Evolutionary conservation across 345 rosid species (phyloP), one percentile per base, ranked within the genome.

Genomic region (Populus deltoides): DNA sequence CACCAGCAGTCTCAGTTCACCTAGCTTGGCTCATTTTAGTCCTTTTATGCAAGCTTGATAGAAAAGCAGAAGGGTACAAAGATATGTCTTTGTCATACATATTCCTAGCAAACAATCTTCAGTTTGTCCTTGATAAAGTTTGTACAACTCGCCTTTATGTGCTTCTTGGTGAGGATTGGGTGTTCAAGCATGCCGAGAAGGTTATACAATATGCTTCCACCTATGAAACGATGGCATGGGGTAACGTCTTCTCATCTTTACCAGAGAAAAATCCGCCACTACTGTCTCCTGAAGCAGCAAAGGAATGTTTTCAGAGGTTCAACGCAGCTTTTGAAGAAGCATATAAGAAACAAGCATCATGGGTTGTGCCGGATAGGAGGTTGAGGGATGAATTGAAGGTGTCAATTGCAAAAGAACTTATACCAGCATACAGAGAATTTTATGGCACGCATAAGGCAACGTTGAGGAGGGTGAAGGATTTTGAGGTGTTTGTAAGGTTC

Each of bases 401-500:
- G 31, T 77, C 81, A 29, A 74, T 81, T n/a, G 68, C 70, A 11
- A 27, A 17, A 38, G 78, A 81, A 36, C 75, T 81, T 11, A 39
- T 77, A n/a, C 68, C 84, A 17, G 72, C 61, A 3, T 81, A 81
- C 35, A 73, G 68, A n/a, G 81, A 77, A 12, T 77, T 81, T 62
- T 77, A 41, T 16, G 62, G 69, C 9, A 63, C 12, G 24, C 41
- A 68, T 69, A 25, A 72, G 68, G 83, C 47, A 75, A 67, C 43
- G 76, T 31, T 84, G 68, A 65, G 76, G 11, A 87, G 79, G 75
- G 90, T 83, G 81, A 84, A 43, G 39, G 75, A 83, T 77, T 75
- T 84, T 73, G 90, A 84, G 77, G 68, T 49, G 75, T 66, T 83
- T 6, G 86, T 85, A 25, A 84, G 83, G 82, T 86, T 88, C 75